Base-by-base conservation (phyloP, 2,329 filamentous ascomycete species). In the Aquanectria penicillioides region DNA sequence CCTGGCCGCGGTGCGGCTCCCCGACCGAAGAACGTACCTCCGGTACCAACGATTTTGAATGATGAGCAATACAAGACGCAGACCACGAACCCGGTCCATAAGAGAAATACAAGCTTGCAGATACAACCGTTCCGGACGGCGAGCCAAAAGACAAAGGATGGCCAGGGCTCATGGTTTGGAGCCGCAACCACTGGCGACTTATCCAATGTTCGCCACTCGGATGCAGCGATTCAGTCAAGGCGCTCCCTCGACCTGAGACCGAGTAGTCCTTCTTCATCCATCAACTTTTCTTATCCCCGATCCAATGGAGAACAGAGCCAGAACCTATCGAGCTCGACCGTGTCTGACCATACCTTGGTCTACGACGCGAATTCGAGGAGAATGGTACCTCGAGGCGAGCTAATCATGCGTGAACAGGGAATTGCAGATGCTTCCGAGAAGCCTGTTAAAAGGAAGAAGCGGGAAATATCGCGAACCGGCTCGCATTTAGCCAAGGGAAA, bases 41-140 rank as follows among this genome's bases (percentile, higher is more conserved):
- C 93, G 1, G 88, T 97, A 2, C 94, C 93, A 29, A 81, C 83
- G 4, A 81, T 97, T 22, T 92, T 92, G 3, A 77, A 82, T 33
- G 76, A 83, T 51, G 69, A 73, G 36, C 64, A 66, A 13, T 53
- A 59, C 51, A 69, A 63, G 52, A 56, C 73, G 13, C 64, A 69
- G 11, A 51, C 65, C 54, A 64, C 61, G 60, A 65, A 28, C 65
- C 71, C 43, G 12, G 59, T 72, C 54, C 82, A 75, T 62, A 63
- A 78, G 50, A 78, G 78, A 59, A 65, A 77, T n/a, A 69, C 73
- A 18, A 78, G 78, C 48, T 73, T 84, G 11, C 80, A 79, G 50
- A 80, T 75, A 34, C 80, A 82, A 56, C 79, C 78, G n/a, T 78
- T 86, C 44, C 78, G 75, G 22, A 81, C 84, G 3, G 84, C 83